These are phyloP conservation scores for Lycium barbarum DNA, from an alignment of 257 asterid species.

Conservation along the genomic window DNA sequence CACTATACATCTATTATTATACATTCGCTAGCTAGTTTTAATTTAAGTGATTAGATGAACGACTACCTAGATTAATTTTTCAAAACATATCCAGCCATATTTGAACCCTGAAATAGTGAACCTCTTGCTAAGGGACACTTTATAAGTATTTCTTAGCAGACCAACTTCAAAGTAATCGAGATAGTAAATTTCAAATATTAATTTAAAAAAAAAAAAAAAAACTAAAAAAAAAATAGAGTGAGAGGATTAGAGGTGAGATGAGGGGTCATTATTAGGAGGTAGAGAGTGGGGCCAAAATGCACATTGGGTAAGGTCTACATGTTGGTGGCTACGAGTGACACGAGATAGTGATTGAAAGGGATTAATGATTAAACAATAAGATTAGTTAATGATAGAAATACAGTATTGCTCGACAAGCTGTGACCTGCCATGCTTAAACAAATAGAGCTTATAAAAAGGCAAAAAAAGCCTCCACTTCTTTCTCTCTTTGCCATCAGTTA, in stretches of 20 bases:
- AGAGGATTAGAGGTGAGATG: conserved; percentile 14
- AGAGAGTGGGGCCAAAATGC: conserved; percentile 47
- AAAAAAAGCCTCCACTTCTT: conserved; percentile 33
- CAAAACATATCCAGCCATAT: too few relatives aligned
- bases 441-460: not conserved
- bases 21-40: not conserved
- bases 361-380: conserved; percentile 37
- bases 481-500: not conserved
- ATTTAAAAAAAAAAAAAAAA: not conserved
- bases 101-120: too few relatives aligned
- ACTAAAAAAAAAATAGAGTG: not conserved
- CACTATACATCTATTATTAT: not conserved
- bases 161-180: not conserved
- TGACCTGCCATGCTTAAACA: conserved; percentile 44
- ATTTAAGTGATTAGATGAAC: not conserved
- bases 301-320: conserved; percentile 54
- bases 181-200: not conserved
- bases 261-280: conserved; percentile 46
- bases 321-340: conserved; percentile 56
- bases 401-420: conserved; percentile 66
- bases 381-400: conserved; percentile 43
- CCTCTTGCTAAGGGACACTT: too few relatives aligned
- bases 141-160: not conserved
- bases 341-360: conserved; percentile 46
- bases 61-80: not conserved